Conservation (phyloP, 768 basidiomycete genomes). For the Podaxis rugospora region DNA sequence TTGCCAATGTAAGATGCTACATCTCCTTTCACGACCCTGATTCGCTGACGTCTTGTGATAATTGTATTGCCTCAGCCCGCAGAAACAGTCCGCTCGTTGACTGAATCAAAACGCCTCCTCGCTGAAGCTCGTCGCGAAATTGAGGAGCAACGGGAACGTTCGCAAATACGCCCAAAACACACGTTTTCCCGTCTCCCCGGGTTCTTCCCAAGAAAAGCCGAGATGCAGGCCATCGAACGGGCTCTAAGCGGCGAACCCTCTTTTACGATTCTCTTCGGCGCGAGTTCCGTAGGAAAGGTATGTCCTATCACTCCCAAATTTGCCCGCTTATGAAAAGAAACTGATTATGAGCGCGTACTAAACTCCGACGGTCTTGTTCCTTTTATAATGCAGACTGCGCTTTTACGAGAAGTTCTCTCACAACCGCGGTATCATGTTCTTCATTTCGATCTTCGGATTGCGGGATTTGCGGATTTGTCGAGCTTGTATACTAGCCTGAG, state of each 20-base stretch:
- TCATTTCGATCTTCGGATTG: conserved; percentile 79
- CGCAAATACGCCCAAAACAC: conserved; percentile 67
- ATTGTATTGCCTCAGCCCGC: conserved; percentile 50
- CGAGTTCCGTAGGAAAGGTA: conserved; percentile 80
- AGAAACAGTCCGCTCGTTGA: conserved; percentile 73
- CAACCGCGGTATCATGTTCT: conserved; percentile 69
- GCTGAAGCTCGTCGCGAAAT: conserved; percentile 79
- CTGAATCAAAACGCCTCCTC: conserved; percentile 69
- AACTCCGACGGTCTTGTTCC: neutral
- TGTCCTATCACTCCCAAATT: conserved; percentile 4
- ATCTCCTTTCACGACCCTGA: neutral
- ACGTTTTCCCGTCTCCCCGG: conserved; percentile 75
- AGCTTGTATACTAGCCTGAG: conserved; percentile 77
- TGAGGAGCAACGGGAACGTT: conserved; percentile 58
- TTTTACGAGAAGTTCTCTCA: conserved; percentile 74
- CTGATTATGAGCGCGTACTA: neutral
- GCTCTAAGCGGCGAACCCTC: conserved; percentile 67
- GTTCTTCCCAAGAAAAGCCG: conserved; percentile 66
- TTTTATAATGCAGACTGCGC: conserved; percentile 50
- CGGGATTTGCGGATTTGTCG: conserved; percentile 76
- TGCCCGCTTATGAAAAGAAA: neutral
- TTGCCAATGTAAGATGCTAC: conserved; percentile 57
- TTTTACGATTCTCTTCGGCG: conserved; percentile 78
- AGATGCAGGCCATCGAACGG: conserved; percentile 62
- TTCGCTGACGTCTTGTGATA: neutral